These are phyloP conservation scores for Trypanosoma lewisi DNA, from an alignment of 208 protist genomes.

Conservation along the genomic window DNA sequence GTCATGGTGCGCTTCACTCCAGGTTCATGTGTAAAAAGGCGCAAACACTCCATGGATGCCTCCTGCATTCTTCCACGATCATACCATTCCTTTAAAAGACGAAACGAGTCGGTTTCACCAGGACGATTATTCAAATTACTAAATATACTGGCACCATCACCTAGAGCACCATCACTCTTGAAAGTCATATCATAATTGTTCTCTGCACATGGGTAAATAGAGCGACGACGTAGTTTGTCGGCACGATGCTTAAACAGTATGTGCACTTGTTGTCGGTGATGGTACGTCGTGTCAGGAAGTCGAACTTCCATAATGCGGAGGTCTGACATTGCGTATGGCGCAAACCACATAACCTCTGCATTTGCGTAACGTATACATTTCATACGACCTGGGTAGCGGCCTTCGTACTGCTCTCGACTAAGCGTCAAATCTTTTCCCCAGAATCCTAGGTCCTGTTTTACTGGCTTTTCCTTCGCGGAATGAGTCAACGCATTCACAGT, in stretches of 20 bases:
- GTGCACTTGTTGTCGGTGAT: slow-evolving; percentile 54
- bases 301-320: slow-evolving; percentile 67
- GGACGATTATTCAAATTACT: background rate
- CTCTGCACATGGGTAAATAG: slow-evolving; percentile 33
- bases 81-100: slow-evolving; percentile 72
- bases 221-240: slow-evolving; percentile 74
- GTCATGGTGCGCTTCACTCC: slow-evolving; percentile 74
- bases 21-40: slow-evolving; percentile 64
- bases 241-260: slow-evolving; percentile 77
- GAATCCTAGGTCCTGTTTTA: slow-evolving; percentile 41
- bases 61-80: slow-evolving; percentile 70
- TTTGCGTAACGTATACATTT: slow-evolving; percentile 79
- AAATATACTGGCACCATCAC: background rate
- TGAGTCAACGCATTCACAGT: slow-evolving; percentile 12
- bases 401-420: slow-evolving; percentile 73
- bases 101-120: background rate
- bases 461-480: slow-evolving; percentile 11
- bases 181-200: background rate
- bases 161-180: background rate
- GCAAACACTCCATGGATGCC: slow-evolving; percentile 58
- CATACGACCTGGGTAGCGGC: slow-evolving; percentile 63
- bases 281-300: slow-evolving; percentile 44
- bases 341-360: slow-evolving; percentile 64
- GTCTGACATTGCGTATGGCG: slow-evolving; percentile 77
- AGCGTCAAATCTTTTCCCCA: slow-evolving; percentile 78